Evolutionary conservation across 1,139 yeast species (phyloP), one percentile per base, ranked within the genome.

Genomic region (Pichia sp.): DNA sequence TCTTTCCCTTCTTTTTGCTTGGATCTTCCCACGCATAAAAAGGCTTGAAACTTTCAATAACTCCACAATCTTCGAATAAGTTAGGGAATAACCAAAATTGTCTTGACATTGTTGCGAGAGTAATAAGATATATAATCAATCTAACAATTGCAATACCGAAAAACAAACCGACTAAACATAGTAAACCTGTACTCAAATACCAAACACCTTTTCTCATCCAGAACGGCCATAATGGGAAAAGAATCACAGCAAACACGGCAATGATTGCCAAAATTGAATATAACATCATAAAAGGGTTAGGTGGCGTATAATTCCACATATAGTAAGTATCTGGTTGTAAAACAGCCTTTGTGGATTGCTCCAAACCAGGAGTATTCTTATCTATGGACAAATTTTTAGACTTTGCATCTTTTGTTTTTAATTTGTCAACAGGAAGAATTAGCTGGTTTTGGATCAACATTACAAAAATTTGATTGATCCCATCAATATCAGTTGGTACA

Each of bases 161-260:
- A 63, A 91, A 82, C 40, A 77, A 66, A 8, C 78, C 91, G 41
- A 93, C 70, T 39, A 91, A 63, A 0, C 85, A 91, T 51, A 93
- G 65, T 43, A 81, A 64, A 3, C 74, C 83, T 73, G 89, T 76
- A 26, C 96, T 84, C 44, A 86, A 60, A 61, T 86, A 91, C 84
- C 95, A 91, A 30, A 86, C 96, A 30, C 94, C 95, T 41, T 73
- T 72, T 60, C 95, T 82, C 93, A 91, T 79, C 62, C 79, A 76
- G 38, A 70, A 59, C 19, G 99, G 99, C 99, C 99, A 91, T 55
- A 91, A 72, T 48, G 98, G 99, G 78, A 86, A 93, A 56, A 91
- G 71, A 28, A 91, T 85, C 34, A 88, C 65, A 2, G 85, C 74
- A 53, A 91, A 79, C 10, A 88, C 77, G 19, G 72, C 88, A 11